Evolutionary conservation across 2,329 filamentous ascomycete genomes (phyloP).

Genomic region (Fusarium newnesense): DNA sequence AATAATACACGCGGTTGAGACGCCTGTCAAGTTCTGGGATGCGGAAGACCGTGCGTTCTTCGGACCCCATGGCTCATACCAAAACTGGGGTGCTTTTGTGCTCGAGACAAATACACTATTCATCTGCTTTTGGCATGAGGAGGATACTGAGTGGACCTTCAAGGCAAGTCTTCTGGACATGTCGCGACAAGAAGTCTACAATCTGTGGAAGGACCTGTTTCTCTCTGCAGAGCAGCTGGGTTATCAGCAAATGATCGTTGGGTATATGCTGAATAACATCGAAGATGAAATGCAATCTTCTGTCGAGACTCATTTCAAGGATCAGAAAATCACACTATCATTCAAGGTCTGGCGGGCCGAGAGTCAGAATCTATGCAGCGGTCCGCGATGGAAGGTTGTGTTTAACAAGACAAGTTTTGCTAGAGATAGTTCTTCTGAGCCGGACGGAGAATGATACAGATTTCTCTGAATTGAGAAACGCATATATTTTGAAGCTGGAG

Average conservation of each 20-base stretch:
- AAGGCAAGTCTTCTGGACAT: background rate
- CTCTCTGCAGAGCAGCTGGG: background rate
- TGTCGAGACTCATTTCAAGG: accelerated
- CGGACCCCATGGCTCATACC: background rate
- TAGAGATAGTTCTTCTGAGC: background rate
- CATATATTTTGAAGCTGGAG: too few relatives aligned
- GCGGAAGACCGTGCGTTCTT: background rate
- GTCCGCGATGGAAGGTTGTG: background rate
- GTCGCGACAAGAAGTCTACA: background rate
- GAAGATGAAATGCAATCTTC: background rate
- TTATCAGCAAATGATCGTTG: background rate
- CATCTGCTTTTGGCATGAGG: background rate
- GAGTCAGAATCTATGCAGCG: background rate
- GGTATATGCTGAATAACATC: background rate
- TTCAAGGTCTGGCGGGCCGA: background rate
- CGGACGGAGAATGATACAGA: background rate
- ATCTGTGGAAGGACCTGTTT: background rate
- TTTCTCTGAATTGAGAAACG: background rate
- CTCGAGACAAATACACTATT: background rate
- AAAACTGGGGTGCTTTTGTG: background rate
- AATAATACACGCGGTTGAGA: accelerated
- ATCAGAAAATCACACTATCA: background rate
- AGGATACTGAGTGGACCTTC: accelerated
- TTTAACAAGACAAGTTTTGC: background rate
- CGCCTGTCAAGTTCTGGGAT: background rate